These are phyloP conservation scores for Diaporthe citri DNA, from an alignment of 2,329 filamentous ascomycete genomes.

Conservation along the genomic window DNA sequence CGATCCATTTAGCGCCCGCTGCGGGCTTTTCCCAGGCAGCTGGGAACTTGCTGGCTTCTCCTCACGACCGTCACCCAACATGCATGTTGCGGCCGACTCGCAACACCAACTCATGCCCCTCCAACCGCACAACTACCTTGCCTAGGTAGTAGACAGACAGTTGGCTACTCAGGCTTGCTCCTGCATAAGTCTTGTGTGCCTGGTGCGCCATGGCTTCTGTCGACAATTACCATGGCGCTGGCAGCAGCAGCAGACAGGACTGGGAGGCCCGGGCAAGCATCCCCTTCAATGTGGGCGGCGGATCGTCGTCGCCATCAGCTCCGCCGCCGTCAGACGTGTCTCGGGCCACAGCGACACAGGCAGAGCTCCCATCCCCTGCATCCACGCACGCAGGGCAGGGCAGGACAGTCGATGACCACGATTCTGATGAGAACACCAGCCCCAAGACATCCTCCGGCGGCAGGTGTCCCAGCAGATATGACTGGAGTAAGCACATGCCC, in stretches of 20 bases:
- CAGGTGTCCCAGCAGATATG: constrained; percentile 40
- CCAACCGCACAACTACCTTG: background rate
- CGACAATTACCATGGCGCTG: background rate
- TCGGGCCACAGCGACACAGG: background rate
- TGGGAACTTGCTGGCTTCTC: constrained; percentile 24
- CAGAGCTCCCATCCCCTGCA: background rate
- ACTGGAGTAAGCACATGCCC: constrained; percentile 42
- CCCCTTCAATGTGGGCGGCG: constrained; percentile 4
- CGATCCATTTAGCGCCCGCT: constrained; percentile 21
- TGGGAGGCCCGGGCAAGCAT: constrained; percentile 14
- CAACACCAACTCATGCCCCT: constrained; percentile 20
- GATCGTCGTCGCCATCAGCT: background rate
- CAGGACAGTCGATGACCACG: background rate
- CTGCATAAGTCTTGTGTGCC: background rate
- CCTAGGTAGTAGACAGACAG: background rate
- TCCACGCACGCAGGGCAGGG: background rate
- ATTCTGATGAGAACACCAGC: background rate
- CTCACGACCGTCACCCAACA: constrained; percentile 13
- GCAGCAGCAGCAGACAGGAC: background rate
- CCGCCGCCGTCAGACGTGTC: constrained; percentile 15
- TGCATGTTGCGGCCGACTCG: constrained; percentile 22
- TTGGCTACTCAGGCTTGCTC: background rate
- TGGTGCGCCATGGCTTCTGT: constrained; percentile 25
- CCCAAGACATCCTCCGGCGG: constrained; percentile 17
- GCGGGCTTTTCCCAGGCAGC: constrained; percentile 17